Evolutionary conservation across 768 basidiomycete genomes (phyloP).

Genomic region (Rubroboletus pulcherrimus): DNA sequence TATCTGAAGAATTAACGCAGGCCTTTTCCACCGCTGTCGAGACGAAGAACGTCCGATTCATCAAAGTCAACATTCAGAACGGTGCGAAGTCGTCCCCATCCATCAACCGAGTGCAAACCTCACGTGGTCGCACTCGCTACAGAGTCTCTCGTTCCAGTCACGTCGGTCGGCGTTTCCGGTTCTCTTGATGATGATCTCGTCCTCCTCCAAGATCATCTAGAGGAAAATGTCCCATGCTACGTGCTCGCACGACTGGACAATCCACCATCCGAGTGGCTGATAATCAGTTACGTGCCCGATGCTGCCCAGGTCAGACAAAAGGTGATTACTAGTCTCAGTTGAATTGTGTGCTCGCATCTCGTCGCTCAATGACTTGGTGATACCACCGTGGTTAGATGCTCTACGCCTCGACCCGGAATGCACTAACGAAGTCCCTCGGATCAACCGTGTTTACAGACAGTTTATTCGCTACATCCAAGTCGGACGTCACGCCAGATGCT

Average conservation of each 20-base stretch:
- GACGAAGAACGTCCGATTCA: conserved; percentile 54
- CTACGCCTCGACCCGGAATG: conserved; percentile 74
- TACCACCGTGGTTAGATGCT: conserved; percentile 60
- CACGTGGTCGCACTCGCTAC: conserved; percentile 18
- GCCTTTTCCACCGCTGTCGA: conserved; percentile 58
- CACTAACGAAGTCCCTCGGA: conserved; percentile 70
- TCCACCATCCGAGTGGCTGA: conserved; percentile 63
- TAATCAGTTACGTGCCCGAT: conserved; percentile 81
- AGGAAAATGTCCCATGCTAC: conserved; percentile 68
- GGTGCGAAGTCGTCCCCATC: conserved; percentile 43
- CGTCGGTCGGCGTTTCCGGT: conserved; percentile 43
- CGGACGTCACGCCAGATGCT: conserved; percentile 60
- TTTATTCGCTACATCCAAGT: conserved; percentile 75
- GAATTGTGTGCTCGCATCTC: background rate
- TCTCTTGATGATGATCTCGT: conserved; percentile 61
- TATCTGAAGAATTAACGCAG: conserved; percentile 53
- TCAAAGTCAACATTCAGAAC: conserved; percentile 73
- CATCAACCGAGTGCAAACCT: conserved; percentile 18
- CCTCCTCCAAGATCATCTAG: conserved; percentile 53
- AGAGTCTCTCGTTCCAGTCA: conserved; percentile 70
- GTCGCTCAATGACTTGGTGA: background rate
- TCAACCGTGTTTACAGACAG: conserved; percentile 67
- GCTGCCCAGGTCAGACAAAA: conserved; percentile 77
- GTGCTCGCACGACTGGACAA: conserved; percentile 63
- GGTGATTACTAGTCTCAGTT: conserved; percentile 36